Base-by-base conservation (phyloP, 2,329 filamentous ascomycete genomes). In the Ophiognomonia clavigignenti-juglandacearum region DNA sequence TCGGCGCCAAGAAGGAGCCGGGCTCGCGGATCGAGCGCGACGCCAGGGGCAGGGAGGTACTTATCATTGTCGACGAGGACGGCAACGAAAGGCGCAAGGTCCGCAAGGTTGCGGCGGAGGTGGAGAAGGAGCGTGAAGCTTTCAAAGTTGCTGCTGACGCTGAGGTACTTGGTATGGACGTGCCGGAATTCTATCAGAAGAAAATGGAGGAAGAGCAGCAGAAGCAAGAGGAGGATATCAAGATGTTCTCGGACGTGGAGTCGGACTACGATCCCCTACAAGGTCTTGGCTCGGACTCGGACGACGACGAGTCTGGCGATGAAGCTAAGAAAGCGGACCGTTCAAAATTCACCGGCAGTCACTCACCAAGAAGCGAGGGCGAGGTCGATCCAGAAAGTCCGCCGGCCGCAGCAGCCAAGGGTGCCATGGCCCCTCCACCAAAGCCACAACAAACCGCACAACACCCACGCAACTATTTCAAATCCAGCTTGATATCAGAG, bases 231-330 rank as follows among this genome's bases (percentile, higher is more conserved):
- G 70, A 79, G 31, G 73, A 85, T 43, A 62, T 80, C 20, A 72
- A 85, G 55, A 86, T 86, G 7, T 86, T 86, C 53, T 82, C 80
- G 32, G 80, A 77, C 44, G 80, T 71, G 0, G 82, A 77, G 3
- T 80, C 82, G 47, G 82, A 86, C 56, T 86, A 86, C 59, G 74
- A 86, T 58, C 83, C 83, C 2, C 63, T 86, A 35, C 82, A 80
- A 3, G 82, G 72, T 6, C 65, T 86, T 54, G 72, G 69, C n/a
- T 71, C 67, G 0, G 70, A 72, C 16, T 67, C 67, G 2, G 67
- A 68, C 1, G 67, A 70, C 31, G 64, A 66, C 2, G 62, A 68
- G 8, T 37, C 51, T 22, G 44, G 16, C 4, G 58, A 59, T n/a
- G 56, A 60, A 26, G 59, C 54, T 50, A 61, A 54, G 51, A 50